Percentiles rank a stretch among this genome's conserved stretches.
Conservation (phyloP, 164 flowering plant species). For the Chimonanthus salicifolius region DNA sequence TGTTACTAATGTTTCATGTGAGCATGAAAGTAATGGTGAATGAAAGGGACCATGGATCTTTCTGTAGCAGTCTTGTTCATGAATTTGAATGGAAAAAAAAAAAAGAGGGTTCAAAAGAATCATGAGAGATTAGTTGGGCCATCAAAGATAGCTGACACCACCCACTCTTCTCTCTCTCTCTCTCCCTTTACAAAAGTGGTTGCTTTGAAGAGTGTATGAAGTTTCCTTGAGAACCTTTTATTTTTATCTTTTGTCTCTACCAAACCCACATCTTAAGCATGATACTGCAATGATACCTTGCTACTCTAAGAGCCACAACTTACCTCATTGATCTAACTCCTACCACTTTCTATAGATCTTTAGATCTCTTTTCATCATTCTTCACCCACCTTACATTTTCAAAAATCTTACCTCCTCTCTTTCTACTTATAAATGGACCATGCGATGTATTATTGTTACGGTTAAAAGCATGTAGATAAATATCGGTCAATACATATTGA, state of each 20-base stretch:
- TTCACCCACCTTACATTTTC: constrained; percentile 6
- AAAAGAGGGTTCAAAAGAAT: not conserved
- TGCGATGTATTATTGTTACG: too few relatives aligned
- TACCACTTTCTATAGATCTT: constrained; percentile 10
- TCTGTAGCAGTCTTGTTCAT: not conserved
- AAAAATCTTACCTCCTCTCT: constrained; percentile 10
- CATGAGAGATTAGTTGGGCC: constrained; percentile 6
- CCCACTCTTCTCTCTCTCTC: not conserved
- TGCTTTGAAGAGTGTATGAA: constrained; percentile 6
- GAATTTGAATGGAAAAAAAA: constrained; percentile 1
- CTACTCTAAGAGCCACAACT: constrained; percentile 20
- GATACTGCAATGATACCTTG: constrained; percentile 30
- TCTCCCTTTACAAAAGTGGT: constrained; percentile 9
- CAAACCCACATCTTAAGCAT: constrained; percentile 28
- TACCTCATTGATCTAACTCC: constrained; percentile 21
- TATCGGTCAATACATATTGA: too few relatives aligned
- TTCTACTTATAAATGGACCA: too few relatives aligned
- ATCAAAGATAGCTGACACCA: constrained; percentile 4
- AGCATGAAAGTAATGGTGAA: not conserved
- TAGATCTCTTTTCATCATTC: constrained; percentile 19
- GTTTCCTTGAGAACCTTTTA: constrained; percentile 1
- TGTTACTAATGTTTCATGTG: not conserved
- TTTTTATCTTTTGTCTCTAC: constrained; percentile 19
- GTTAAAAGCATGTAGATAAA: too few relatives aligned
- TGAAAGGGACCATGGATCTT: not conserved